Conservation (phyloP, 495 filamentous ascomycete species). For the Cairneyella variabilis region DNA sequence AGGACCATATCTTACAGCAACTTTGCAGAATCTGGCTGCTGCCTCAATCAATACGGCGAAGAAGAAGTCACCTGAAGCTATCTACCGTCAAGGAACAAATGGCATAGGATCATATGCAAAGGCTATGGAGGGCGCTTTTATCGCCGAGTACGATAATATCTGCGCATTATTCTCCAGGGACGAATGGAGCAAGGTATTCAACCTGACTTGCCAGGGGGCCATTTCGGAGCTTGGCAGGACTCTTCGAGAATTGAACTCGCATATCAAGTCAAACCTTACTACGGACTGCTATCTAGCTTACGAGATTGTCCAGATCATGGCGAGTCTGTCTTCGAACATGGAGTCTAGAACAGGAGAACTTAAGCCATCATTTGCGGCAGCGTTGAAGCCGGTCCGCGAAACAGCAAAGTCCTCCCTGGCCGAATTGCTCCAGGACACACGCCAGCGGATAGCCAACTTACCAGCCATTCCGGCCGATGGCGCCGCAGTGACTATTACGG, state of each 20-base stretch:
- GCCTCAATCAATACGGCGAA: constrained; percentile 87
- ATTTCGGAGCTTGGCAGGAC: constrained; percentile 82
- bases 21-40: constrained; percentile 77
- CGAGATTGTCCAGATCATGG: constrained; percentile 92
- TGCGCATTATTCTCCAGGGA: constrained; percentile 77
- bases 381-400: constrained; percentile 82
- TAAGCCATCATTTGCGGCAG: constrained; percentile 76
- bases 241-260: constrained; percentile 80
- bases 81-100: constrained; percentile 88
- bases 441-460: constrained; percentile 57
- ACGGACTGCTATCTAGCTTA: constrained; percentile 97
- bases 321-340: constrained; percentile 70
- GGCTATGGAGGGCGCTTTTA: constrained; percentile 79
- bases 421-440: constrained; percentile 83
- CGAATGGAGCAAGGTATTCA: constrained; percentile 74
- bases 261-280: constrained; percentile 78
- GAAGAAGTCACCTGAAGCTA: constrained; percentile 70
- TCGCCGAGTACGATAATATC: constrained; percentile 85
- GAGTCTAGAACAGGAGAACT: constrained; percentile 81
- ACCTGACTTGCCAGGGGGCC: constrained; percentile 68
- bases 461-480: constrained; percentile 75
- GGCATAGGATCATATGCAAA: constrained; percentile 88
- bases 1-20: constrained; percentile 76
- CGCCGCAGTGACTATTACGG: constrained; percentile 69
- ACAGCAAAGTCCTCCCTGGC: constrained; percentile 84